Percentiles rank a stretch among this genome's conserved stretches.
phyloP scores from a whole-genome alignment of 192 early-diverging fungal species.

The Endogone sp. region DNA sequence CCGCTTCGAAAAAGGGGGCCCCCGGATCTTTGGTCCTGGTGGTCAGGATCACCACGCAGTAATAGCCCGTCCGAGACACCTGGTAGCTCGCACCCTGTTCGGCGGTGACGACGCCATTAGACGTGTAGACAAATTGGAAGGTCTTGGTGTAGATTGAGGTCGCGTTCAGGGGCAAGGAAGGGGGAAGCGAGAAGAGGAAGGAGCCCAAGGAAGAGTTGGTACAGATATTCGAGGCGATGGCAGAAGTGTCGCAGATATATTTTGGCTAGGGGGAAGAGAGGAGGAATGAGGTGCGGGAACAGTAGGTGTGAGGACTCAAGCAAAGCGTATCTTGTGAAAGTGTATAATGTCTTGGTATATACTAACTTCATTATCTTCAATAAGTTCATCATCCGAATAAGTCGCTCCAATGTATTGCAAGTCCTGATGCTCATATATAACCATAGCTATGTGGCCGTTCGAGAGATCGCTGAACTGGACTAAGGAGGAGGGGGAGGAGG shows the following conservation, averaged over 20 bases:
- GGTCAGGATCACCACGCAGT: slow-evolving; percentile 60
- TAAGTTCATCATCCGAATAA: neutral
- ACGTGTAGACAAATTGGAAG: slow-evolving; percentile 20
- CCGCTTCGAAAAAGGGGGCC: slow-evolving; percentile 45
- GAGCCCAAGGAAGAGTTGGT: slow-evolving; percentile 42
- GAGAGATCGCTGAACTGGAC: slow-evolving; percentile 24
- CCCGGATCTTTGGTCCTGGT: slow-evolving; percentile 15
- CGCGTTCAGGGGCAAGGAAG: slow-evolving; percentile 21
- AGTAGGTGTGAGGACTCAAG: neutral
- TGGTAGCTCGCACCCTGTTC: slow-evolving; percentile 44
- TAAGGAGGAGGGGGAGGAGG: neutral
- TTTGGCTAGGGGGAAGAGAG: slow-evolving; percentile 11
- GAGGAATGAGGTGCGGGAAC: neutral
- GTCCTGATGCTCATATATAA: slow-evolving; percentile 46
- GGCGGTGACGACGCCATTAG: slow-evolving; percentile 36
- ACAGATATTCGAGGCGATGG: slow-evolving; percentile 52
- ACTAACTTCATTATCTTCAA: neutral
- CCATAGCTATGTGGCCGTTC: slow-evolving; percentile 31
- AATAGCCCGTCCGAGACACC: slow-evolving; percentile 78
- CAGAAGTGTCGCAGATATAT: slow-evolving; percentile 52
- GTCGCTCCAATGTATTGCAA: slow-evolving; percentile 30
- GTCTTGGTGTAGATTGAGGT: slow-evolving; percentile 25
- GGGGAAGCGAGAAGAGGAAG: slow-evolving; percentile 50
- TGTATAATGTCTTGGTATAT: neutral
- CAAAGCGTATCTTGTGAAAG: neutral